Base-by-base conservation (phyloP, 106 monocot genomes). In the Phalaenopsis aphrodite region DNA sequence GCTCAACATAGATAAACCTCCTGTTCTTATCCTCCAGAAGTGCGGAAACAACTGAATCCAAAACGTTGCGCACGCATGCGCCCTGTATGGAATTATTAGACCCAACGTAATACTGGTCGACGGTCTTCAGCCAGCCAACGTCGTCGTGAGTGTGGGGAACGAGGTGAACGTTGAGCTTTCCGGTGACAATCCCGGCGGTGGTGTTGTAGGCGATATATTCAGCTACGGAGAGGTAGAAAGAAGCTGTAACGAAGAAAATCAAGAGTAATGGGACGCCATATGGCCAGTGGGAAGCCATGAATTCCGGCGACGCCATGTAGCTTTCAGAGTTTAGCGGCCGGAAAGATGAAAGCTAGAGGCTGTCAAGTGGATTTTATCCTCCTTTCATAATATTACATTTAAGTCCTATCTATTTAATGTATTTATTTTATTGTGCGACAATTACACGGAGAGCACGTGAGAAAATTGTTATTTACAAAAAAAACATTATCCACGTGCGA, bases 161-260 rank as follows among this genome's bases (percentile, higher is more conserved):
- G 41, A 99, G 75, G 86, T 99, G 94, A 10, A 99, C 99, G 77
- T 99, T 99, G 80, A 99, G 85, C 94, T 95, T 99, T 5, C 76
- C 91, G 37, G 87, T 81, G 56, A 99, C 93, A 79, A 99, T 91
- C 79, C 82, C 73, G 86, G 77, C 79, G 58, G 92, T 84, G 56
- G 99, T 99, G 93, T 99, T 91, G 88, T 99, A 99, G 12, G 92
- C 82, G 81, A 99, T 93, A 89, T 99, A 99, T 11, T 17, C 47
- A 52, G 52, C 52, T 6, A 87, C 74, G 15, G 80, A 86, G 36
- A 49, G 81, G 41, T 64, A 45, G 81, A 37, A 74, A 38, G 52
- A 85, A 37, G 11, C 38, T 16, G 78, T 75, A 24, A 24, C 74
- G 19, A 77, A 46, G 80, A 86, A 11, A 47, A 80, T 24, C 18